Evolutionary conservation across 2,329 filamentous ascomycete species (phyloP).

Genomic region (Cercospora sp.): DNA sequence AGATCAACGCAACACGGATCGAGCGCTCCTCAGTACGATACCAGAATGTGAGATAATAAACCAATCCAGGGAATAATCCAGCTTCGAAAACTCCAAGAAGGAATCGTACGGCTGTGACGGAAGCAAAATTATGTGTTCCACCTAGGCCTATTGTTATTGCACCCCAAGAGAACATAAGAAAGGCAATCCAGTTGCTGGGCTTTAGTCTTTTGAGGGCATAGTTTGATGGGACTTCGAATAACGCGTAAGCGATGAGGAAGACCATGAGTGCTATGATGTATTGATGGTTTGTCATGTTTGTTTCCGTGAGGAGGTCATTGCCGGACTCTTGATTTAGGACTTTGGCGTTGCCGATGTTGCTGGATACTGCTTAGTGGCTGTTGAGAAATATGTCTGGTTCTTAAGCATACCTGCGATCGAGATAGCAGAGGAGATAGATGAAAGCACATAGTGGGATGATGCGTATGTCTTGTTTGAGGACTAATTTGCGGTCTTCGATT

Average conservation of each 20-base stretch:
- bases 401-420: constrained; percentile 48
- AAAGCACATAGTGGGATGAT: constrained; percentile 64
- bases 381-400: not conserved
- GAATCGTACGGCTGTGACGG: constrained; percentile 48
- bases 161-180: constrained; percentile 38
- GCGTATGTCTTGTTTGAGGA: constrained; percentile 56
- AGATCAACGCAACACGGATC: constrained; percentile 37
- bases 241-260: constrained; percentile 58
- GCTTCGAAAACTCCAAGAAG: constrained; percentile 53
- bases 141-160: constrained; percentile 42
- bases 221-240: constrained; percentile 49
- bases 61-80: constrained; percentile 57
- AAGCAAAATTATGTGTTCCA: constrained; percentile 46
- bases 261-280: constrained; percentile 54
- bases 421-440: constrained; percentile 68
- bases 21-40: constrained; percentile 38
- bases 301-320: constrained; percentile 64
- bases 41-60: constrained; percentile 37
- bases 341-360: constrained; percentile 56
- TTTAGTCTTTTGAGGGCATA: constrained; percentile 47
- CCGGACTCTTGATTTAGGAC: constrained; percentile 62
- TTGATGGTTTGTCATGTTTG: constrained; percentile 61
- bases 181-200: constrained; percentile 42
- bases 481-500: constrained; percentile 19
- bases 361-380: not conserved